Evolutionary conservation across 2,329 filamentous ascomycete genomes (phyloP).

Genomic region (Niveomyces coronatus): DNA sequence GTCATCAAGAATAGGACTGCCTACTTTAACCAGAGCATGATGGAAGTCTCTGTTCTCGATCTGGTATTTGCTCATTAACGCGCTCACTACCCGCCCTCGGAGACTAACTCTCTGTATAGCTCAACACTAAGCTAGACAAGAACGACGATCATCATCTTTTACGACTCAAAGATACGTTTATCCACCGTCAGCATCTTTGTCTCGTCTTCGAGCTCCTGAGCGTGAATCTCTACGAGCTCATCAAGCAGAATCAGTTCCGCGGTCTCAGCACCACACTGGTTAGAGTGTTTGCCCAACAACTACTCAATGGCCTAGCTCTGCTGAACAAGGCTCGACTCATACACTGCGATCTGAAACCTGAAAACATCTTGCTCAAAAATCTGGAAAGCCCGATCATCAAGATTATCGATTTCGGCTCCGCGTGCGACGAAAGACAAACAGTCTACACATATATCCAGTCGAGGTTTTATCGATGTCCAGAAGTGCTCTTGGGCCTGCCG

Average conservation of each 20-base stretch:
- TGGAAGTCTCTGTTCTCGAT: constrained; percentile 97
- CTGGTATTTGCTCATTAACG: constrained; percentile 50
- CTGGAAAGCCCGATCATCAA: constrained; percentile 99
- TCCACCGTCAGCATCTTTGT: constrained; percentile 93
- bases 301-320: constrained; percentile 83
- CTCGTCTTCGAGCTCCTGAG: constrained; percentile 93
- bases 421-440: constrained; percentile 94
- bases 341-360: constrained; percentile 95
- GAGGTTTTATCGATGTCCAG: constrained; percentile 92
- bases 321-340: constrained; percentile 95
- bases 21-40: constrained; percentile 99
- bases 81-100: background rate
- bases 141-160: constrained; percentile 97
- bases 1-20: constrained; percentile 98
- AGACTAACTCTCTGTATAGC: constrained; percentile 33
- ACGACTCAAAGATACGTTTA: constrained; percentile 93
- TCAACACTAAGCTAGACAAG: constrained; percentile 98
- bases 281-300: constrained; percentile 91
- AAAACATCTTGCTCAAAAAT: constrained; percentile 96
- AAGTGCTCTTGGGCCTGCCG: constrained; percentile 87
- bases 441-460: constrained; percentile 99
- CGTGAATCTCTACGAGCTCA: constrained; percentile 95
- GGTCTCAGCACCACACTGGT: constrained; percentile 94
- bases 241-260: constrained; percentile 99
- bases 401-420: constrained; percentile 98